Base-by-base conservation (phyloP, 331 rosid species). In the Rosa hybrid region DNA sequence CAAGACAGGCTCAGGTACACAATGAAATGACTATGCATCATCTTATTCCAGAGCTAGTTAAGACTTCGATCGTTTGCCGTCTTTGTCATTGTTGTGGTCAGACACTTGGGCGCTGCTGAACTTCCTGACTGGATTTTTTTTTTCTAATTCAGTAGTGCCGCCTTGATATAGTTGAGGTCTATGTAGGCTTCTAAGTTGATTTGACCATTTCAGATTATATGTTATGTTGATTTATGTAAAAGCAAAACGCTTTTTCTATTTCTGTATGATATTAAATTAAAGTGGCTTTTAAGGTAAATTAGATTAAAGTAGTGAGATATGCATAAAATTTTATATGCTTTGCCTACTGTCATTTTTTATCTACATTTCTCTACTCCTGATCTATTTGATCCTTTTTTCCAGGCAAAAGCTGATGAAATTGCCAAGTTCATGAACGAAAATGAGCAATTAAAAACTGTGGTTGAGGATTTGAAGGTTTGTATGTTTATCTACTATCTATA, bases 351-450 rank as follows among this genome's bases (percentile, higher is more conserved):
- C 18, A 49, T 81, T 39, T 69, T 64, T 46, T 81, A 30, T 68
- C 56, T 78, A 71, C 80, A 76, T 64, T 77, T 79, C 27, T 75
- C 71, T 50, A 34, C 62, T 44, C 16, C 68, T 54, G 17, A 50
- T 77, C 21, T 13, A 50, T 83, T 30, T 80, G 45, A 16, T 45
- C 38, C 34, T 25, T 76, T 63, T 81, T 79, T 70, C 78, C 88
- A 96, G 99, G 97, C 95, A 78, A 96, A 96, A 86, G 99, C 99
- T 71, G 98, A 93, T 57, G 99, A 96, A 79, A 96, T 96, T 76
- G 97, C 98, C n/a, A 93, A 86, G 86, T 72, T 96, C 86, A 96
- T 93, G 98, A 92, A 94, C 83, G 99, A 96, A 85, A 96, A 91
- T 83, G 99, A 96, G 86, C 97, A 90, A 25, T 75, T 92, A 73